Evolutionary conservation across 2,329 filamentous ascomycete species (phyloP).

Genomic region (Biscogniauxia sp.): DNA sequence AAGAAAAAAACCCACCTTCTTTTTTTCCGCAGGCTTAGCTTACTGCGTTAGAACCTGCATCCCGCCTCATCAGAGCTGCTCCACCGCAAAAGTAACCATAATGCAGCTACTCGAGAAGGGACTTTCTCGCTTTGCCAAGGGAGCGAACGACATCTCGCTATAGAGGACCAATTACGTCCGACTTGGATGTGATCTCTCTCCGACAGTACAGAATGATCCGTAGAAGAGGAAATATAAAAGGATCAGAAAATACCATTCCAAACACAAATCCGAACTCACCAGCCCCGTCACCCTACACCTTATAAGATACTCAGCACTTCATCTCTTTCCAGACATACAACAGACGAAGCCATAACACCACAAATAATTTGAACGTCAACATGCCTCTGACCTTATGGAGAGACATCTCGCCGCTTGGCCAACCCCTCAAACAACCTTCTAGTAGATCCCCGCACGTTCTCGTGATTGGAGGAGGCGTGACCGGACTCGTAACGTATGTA

Average conservation of each 20-base stretch:
- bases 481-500: conserved; percentile 32
- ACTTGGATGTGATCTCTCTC: neutral
- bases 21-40: neutral
- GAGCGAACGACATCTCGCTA: neutral
- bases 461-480: conserved; percentile 32
- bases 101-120: neutral
- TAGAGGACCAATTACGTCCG: neutral
- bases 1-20: neutral
- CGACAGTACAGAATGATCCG: neutral
- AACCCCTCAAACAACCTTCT: conserved; percentile 26
- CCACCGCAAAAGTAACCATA: neutral
- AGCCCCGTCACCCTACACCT: neutral
- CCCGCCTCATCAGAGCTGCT: neutral
- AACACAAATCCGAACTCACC: conserved; percentile 1
- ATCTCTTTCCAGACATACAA: conserved; percentile 2
- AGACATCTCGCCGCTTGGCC: conserved; percentile 31
- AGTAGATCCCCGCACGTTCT: conserved; percentile 30
- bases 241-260: neutral
- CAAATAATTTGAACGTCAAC: conserved; percentile 1
- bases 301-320: neutral
- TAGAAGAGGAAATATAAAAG: neutral
- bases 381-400: conserved; percentile 34
- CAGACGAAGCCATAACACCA: neutral
- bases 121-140: neutral
- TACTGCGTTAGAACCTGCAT: neutral